Percentiles rank a stretch among this genome's conserved stretches.
These are phyloP conservation scores for Torulaspora gathmanii DNA, from an alignment of 805 yeast genomes.

Conservation along the genomic window DNA sequence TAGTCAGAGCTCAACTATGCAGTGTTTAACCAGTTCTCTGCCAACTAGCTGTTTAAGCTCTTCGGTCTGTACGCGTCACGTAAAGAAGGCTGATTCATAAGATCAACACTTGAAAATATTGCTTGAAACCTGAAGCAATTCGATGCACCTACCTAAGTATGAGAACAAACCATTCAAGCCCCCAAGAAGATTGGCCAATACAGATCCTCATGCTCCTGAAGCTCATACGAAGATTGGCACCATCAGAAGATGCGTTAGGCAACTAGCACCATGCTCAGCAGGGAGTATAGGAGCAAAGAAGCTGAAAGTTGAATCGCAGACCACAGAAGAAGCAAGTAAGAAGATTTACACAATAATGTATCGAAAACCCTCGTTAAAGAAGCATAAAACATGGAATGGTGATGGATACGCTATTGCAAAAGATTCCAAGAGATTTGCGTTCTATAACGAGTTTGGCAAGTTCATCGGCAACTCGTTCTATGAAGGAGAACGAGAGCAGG, in stretches of 20 bases:
- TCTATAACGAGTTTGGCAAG: conserved; percentile 30
- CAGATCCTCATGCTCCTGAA: neutral
- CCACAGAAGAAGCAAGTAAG: neutral
- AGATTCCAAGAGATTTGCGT: conserved; percentile 20
- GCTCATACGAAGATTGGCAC: neutral
- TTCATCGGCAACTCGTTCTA: conserved; percentile 26
- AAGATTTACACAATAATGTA: conserved; percentile 45
- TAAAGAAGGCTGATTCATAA: neutral
- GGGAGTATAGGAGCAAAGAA: conserved; percentile 7
- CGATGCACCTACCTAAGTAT: conserved; percentile 29
- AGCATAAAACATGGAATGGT: conserved; percentile 92
- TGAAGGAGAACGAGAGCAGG: conserved; percentile 21
- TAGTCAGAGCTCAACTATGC: neutral
- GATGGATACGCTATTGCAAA: conserved; percentile 59
- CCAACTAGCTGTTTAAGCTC: neutral
- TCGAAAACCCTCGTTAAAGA: conserved; percentile 68
- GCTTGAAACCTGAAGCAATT: neutral
- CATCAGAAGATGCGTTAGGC: neutral
- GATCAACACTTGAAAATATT: neutral
- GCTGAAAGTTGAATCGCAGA: neutral
- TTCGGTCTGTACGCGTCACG: neutral
- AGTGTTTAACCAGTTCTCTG: neutral
- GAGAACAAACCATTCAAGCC: conserved; percentile 51
- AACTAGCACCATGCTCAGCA: conserved; percentile 1
- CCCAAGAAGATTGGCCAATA: conserved; percentile 36